Conservation (phyloP, 148 eudicot species). For the Rhododendron ferrugineum region DNA sequence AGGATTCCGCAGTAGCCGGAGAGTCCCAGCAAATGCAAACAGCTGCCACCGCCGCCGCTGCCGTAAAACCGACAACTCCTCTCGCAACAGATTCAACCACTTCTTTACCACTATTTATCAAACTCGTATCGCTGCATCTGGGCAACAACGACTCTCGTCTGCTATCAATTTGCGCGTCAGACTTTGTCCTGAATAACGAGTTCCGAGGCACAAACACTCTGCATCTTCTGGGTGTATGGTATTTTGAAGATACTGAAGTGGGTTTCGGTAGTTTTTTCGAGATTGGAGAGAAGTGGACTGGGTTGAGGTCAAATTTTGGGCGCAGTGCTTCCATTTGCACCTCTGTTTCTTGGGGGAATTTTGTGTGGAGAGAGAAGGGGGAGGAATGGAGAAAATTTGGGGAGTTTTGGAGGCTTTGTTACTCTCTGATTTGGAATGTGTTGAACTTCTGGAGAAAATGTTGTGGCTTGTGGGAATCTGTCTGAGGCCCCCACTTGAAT, state of each 20-base stretch:
- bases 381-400: not conserved
- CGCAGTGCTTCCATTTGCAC: constrained; percentile 26
- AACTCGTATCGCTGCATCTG: constrained; percentile 1
- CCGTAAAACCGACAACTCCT: constrained; percentile 48
- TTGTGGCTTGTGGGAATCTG: not conserved
- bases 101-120: constrained; percentile 13
- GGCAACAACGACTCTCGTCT: constrained; percentile 1
- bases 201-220: constrained; percentile 1
- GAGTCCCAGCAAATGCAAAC: constrained; percentile 47
- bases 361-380: not conserved
- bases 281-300: constrained; percentile 22
- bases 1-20: constrained; percentile 69
- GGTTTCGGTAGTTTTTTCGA: constrained; percentile 24
- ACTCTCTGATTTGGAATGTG: not conserved
- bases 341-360: not conserved
- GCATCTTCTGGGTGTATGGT: constrained; percentile 10
- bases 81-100: constrained; percentile 27
- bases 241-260: constrained; percentile 18
- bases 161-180: not conserved
- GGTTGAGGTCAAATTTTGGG: constrained; percentile 34
- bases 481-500: not conserved
- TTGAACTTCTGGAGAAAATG: not conserved
- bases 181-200: constrained; percentile 8
- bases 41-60: constrained; percentile 42
- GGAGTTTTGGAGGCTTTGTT: not conserved